Conservation (phyloP, 257 asterid genomes). For the Plantago major region DNA sequence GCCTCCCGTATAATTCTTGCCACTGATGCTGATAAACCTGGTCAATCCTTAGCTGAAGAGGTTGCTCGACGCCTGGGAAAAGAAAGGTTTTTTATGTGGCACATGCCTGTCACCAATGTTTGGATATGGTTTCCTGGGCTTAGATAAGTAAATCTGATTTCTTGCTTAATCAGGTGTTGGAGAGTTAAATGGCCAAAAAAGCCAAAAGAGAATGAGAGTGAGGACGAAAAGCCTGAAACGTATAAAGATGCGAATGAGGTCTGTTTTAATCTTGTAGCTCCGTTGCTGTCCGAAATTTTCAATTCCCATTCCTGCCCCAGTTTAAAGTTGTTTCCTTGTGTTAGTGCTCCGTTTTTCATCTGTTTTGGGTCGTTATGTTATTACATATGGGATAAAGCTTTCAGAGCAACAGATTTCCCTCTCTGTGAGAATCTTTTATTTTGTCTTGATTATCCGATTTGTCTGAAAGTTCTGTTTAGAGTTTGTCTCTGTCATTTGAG, state of each 20-base stretch:
- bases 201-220: constrained; percentile 59
- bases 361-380: too few species aligned
- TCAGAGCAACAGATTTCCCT: too few species aligned
- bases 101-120: constrained; percentile 14
- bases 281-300: background rate
- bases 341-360: too few species aligned
- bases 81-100: constrained; percentile 50
- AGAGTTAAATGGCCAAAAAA: constrained; percentile 92
- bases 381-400: too few species aligned
- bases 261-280: constrained; percentile 11
- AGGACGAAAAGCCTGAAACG: constrained; percentile 31
- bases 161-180: constrained; percentile 78
- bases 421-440: too few species aligned
- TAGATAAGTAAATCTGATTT: constrained; percentile 10
- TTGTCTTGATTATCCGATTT: too few species aligned
- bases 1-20: constrained; percentile 98
- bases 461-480: too few species aligned
- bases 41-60: constrained; percentile 97
- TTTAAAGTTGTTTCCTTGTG: background rate
- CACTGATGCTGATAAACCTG: constrained; percentile 90
- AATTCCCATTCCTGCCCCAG: background rate
- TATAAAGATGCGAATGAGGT: constrained; percentile 99
- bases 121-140: constrained; percentile 5
- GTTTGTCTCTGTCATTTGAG: too few species aligned
- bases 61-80: constrained; percentile 98